Evolutionary conservation across 2,329 filamentous ascomycete species (phyloP).

Genomic region (Apiospora saccharicola): DNA sequence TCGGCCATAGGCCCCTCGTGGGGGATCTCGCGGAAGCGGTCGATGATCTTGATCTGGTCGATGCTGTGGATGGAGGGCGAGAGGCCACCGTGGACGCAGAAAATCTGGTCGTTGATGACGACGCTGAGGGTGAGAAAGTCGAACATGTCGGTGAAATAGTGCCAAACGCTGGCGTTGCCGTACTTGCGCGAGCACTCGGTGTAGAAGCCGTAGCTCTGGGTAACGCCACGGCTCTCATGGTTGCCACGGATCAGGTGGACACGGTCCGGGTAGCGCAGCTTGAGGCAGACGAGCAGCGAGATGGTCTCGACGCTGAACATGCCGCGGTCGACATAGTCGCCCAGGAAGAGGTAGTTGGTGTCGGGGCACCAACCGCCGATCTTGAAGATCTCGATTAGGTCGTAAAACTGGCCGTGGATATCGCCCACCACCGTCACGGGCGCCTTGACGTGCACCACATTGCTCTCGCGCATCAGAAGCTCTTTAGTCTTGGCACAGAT

Average conservation of each 20-base stretch:
- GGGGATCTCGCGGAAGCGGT: constrained; percentile 97
- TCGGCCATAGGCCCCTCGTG: constrained; percentile 99
- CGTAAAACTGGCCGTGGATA: constrained; percentile 98
- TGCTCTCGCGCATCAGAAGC: constrained; percentile 99
- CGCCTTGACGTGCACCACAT: constrained; percentile 95
- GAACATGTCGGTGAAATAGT: constrained; percentile 99
- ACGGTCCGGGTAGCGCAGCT: constrained; percentile 93
- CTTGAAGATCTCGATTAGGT: constrained; percentile 98
- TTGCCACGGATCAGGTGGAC: constrained; percentile 97
- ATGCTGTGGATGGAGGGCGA: constrained; percentile 95
- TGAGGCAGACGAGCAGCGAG: constrained; percentile 94
- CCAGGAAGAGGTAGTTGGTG: constrained; percentile 97
- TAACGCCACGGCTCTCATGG: constrained; percentile 96
- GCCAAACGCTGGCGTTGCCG: constrained; percentile 98
- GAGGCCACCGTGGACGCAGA: constrained; percentile 93
- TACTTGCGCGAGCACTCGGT: constrained; percentile 98
- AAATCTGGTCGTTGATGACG: constrained; percentile 98
- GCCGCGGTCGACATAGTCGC: constrained; percentile 98
- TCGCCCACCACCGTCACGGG: constrained; percentile 98
- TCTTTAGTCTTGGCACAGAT: constrained; percentile 99
- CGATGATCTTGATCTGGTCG: constrained; percentile 99
- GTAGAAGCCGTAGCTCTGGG: constrained; percentile 98
- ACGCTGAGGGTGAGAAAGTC: constrained; percentile 96
- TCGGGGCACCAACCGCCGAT: constrained; percentile 97
- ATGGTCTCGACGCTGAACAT: constrained; percentile 99